Evolutionary conservation across 2,329 filamentous ascomycete species (phyloP), one percentile per base, ranked within the genome.

Genomic region (Talaromyces sp.): DNA sequence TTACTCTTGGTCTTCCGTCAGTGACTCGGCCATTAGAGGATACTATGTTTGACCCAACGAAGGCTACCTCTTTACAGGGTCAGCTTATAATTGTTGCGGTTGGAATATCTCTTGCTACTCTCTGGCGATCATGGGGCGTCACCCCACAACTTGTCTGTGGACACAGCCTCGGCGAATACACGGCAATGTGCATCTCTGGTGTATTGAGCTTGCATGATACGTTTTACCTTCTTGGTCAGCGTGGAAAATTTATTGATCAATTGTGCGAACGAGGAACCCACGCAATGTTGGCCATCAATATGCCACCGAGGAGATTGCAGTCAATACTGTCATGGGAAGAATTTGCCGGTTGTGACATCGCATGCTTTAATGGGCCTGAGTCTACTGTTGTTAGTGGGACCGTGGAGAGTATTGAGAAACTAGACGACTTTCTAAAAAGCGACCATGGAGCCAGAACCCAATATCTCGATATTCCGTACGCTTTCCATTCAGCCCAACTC

Each of bases 171-270:
- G 74, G 74, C 1, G 73, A 76, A 54, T 75, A 73, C 58, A 67
- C 24, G 24, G 73, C 73, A 2, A 49, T 75, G 0, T 64, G 68
- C 42, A 64, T 64, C 10, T 65, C 72, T 3, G 73, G 71, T 11
- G 65, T 76, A 1, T 49, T 76, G 2, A 67, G 69, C 2, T 63
- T 58, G 1, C 62, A 50, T 30, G 74, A 76, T 48, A 64, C 68
- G 0, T 67, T 93, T 50, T 86, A 86, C 58, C 78, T 92, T 1
- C 87, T 91, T 19, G 88, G 88, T 35, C 70, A 77, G 49, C 82
- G 89, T 57, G 88, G 88, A 4, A 6, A 33, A 16, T 29, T 45
- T 9, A n/a, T 45, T 8, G 16, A 35, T 8, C 7, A 45, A 19
- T 13, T 19, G 3, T 45, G 42, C 29, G 13, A 13, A 7, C 16